Conservation (phyloP, 495 filamentous ascomycete genomes). For the Aspergillus carlsbadensis region DNA sequence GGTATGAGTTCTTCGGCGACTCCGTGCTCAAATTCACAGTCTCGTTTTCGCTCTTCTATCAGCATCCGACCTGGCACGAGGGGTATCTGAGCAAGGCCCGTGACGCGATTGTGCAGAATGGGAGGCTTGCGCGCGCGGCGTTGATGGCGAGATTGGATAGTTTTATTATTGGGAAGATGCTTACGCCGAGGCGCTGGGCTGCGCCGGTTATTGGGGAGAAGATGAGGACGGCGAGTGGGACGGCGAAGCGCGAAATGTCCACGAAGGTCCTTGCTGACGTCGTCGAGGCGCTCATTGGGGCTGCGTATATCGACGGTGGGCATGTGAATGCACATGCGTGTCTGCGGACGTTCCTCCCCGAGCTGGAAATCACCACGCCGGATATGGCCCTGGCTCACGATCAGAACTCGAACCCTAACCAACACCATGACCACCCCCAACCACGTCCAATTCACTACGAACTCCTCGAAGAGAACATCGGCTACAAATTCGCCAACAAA, state of each 20-base stretch:
- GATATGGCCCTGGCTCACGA: conserved; percentile 22
- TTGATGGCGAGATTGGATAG: conserved; percentile 61
- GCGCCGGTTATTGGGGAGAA: conserved; percentile 59
- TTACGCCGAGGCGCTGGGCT: conserved; percentile 71
- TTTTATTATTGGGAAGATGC: conserved; percentile 69
- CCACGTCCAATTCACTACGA: conserved; percentile 11
- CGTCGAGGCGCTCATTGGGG: conserved; percentile 82
- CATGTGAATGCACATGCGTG: conserved; percentile 58
- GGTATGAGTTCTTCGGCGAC: conserved; percentile 88
- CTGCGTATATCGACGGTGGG: conserved; percentile 71
- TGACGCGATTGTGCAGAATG: conserved; percentile 71
- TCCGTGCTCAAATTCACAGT: conserved; percentile 77
- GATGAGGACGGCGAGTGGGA: conserved; percentile 6
- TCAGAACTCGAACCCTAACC: too few species aligned
- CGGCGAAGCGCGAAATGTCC: conserved; percentile 54
- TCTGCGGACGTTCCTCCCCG: conserved; percentile 64
- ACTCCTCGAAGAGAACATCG: conserved; percentile 23
- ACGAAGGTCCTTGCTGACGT: conserved; percentile 88
- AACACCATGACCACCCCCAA: neutral
- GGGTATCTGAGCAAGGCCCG: conserved; percentile 70
- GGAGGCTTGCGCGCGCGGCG: conserved; percentile 62
- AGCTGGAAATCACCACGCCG: conserved; percentile 36
- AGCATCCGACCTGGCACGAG: conserved; percentile 72
- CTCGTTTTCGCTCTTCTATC: conserved; percentile 64
- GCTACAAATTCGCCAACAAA: conserved; percentile 68